Percentiles rank a stretch among this genome's conserved stretches.
These are phyloP conservation scores for Colletotrichum tabaci DNA, from an alignment of 2,329 filamentous ascomycete genomes.

Conservation along the genomic window DNA sequence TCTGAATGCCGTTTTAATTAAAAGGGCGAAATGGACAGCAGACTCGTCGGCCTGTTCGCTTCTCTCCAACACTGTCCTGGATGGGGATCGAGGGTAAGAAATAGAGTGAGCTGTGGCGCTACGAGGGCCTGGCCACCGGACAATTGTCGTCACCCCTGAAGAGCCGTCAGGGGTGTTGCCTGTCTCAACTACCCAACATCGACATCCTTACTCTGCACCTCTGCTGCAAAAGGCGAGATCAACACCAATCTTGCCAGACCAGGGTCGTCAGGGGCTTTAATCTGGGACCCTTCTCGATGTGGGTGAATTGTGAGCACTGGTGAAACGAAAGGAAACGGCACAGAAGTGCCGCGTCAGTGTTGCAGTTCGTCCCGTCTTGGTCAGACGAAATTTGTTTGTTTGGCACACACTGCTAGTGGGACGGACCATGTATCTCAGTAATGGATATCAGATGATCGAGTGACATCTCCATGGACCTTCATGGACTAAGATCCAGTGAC, in stretches of 20 bases:
- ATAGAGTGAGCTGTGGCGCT: constrained; percentile 30
- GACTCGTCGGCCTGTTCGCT: constrained; percentile 5
- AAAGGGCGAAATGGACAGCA: constrained; percentile 19
- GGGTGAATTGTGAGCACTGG: constrained; percentile 6
- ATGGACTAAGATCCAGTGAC: background rate
- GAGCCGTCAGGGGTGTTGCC: constrained; percentile 17
- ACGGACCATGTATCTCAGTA: background rate
- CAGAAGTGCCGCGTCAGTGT: constrained; percentile 28
- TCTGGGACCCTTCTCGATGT: background rate
- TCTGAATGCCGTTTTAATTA: constrained; percentile 31
- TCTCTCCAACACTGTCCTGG: constrained; percentile 17
- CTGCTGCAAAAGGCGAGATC: background rate
- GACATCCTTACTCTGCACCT: constrained; percentile 6
- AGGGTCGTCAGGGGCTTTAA: background rate
- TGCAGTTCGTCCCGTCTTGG: constrained; percentile 24
- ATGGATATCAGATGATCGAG: constrained; percentile 5
- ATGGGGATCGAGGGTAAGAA: constrained; percentile 25
- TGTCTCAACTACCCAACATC: constrained; percentile 14
- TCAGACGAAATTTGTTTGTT: constrained; percentile 11
- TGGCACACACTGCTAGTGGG: constrained; percentile 19
- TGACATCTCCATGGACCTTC: background rate
- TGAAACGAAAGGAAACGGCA: constrained; percentile 30
- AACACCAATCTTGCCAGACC: background rate
- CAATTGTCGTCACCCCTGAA: constrained; percentile 19
- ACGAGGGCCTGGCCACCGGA: constrained; percentile 29